Percentiles rank a stretch among this genome's conserved stretches.
These are phyloP conservation scores for Spathaspora passalidarum DNA, from an alignment of 805 yeast genomes.

Conservation along the genomic window DNA sequence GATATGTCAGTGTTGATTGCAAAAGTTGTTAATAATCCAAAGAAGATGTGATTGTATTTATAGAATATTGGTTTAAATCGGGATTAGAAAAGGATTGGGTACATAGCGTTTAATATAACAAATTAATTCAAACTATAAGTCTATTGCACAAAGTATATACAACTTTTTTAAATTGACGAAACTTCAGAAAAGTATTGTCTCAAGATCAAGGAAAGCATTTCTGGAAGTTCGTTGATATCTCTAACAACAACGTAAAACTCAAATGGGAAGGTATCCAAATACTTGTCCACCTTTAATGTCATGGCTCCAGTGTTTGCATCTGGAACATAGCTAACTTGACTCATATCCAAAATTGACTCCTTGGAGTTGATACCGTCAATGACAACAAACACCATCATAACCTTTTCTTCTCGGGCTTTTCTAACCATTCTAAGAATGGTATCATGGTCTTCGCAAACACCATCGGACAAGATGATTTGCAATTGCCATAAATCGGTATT, in stretches of 20 bases:
- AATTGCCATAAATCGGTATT: conserved; percentile 82
- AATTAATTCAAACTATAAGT: not conserved
- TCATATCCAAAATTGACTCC: conserved; percentile 91
- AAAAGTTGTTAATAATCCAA: conserved; percentile 24
- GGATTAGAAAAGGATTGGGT: conserved; percentile 1
- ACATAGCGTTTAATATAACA: not conserved
- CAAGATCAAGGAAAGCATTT: conserved; percentile 81
- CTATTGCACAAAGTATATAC: conserved; percentile 5
- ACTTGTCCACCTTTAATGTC: conserved; percentile 74
- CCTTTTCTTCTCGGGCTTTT: conserved; percentile 84
- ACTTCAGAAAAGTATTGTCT: conserved; percentile 87
- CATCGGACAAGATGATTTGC: conserved; percentile 91
- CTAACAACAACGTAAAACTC: conserved; percentile 94
- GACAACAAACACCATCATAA: conserved; percentile 92
- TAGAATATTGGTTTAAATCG: not conserved
- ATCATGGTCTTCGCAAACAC: conserved; percentile 94
- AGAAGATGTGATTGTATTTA: not conserved
- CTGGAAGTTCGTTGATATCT: conserved; percentile 85
- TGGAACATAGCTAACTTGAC: conserved; percentile 79
- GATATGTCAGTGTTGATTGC: conserved; percentile 53
- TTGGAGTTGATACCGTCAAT: conserved; percentile 84
- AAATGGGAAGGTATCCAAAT: conserved; percentile 92
- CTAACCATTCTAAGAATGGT: conserved; percentile 81
- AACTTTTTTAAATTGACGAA: conserved; percentile 16
- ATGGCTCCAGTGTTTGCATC: conserved; percentile 63